Conservation (phyloP, 306 rosid species). For the Quercus suber region DNA sequence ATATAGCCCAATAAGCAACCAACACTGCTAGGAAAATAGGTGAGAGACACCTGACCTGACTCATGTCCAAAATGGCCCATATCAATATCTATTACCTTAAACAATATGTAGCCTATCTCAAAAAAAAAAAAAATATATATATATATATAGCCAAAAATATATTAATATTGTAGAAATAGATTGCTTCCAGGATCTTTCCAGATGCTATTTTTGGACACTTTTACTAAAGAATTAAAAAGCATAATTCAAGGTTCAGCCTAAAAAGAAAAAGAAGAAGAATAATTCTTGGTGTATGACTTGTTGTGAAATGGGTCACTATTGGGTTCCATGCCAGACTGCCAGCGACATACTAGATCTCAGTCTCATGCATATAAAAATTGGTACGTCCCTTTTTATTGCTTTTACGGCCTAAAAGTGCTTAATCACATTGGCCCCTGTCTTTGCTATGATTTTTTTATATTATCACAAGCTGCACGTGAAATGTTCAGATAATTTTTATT, state of each 20-base stretch:
- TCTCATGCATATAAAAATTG: neutral
- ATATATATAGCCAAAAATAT: neutral
- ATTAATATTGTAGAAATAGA: neutral
- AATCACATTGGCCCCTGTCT: neutral
- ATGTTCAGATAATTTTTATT: neutral
- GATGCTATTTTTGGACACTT: slow-evolving; percentile 4
- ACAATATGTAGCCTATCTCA: too few species aligned
- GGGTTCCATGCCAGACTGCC: slow-evolving; percentile 5
- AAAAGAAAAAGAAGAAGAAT: neutral
- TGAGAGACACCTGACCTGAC: too few species aligned
- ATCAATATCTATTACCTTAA: too few species aligned
- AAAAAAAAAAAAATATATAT: too few species aligned
- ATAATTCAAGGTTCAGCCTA: neutral
- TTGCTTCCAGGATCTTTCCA: neutral
- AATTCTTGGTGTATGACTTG: neutral
- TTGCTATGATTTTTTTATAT: neutral
- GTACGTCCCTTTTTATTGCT: neutral
- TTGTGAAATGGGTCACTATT: slow-evolving; percentile 1
- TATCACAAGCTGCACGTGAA: neutral
- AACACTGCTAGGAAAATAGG: too few species aligned
- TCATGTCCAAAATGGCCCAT: too few species aligned
- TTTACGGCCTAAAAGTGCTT: neutral
- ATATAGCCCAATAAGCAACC: too few species aligned
- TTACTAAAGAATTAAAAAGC: neutral
- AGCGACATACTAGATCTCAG: neutral